Evolutionary conservation across 2,329 filamentous ascomycete genomes (phyloP).

Genomic region (Corynespora cassiicola): DNA sequence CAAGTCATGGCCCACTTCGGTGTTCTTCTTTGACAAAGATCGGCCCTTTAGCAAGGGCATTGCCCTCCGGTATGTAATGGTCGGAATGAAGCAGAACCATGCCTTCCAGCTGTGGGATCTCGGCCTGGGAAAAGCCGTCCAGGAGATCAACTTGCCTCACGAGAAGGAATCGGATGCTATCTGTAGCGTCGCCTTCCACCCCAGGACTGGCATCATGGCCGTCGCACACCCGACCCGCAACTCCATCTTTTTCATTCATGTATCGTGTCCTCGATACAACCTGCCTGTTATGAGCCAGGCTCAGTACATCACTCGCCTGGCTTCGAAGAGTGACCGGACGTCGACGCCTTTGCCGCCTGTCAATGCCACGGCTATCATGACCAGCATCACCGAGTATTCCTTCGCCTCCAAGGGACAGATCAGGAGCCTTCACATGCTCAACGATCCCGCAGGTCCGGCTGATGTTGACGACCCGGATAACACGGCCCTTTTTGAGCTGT

Average conservation of each 20-base stretch:
- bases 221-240: conserved; percentile 97
- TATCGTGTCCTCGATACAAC: conserved; percentile 93
- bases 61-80: conserved; percentile 91
- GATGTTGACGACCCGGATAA: conserved; percentile 68
- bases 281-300: conserved; percentile 83
- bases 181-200: conserved; percentile 95
- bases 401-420: conserved; percentile 86
- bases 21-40: conserved; percentile 94
- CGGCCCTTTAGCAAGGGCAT: conserved; percentile 89
- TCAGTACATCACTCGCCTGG: conserved; percentile 81
- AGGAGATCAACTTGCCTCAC: conserved; percentile 95
- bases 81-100: conserved; percentile 99
- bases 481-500: conserved; percentile 86
- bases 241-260: conserved; percentile 94
- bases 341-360: conserved; percentile 77
- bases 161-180: conserved; percentile 97
- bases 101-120: conserved; percentile 98
- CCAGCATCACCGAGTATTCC: conserved; percentile 93
- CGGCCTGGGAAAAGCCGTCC: conserved; percentile 90
- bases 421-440: conserved; percentile 87
- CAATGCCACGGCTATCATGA: conserved; percentile 96
- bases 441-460: conserved; percentile 67
- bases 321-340: conserved; percentile 51
- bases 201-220: conserved; percentile 88
- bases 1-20: conserved; percentile 96